Percentiles rank a stretch among this genome's conserved stretches.
These are phyloP conservation scores for Phytopythium chamaehyphon DNA, from an alignment of 352 stramenopile species.

Conservation along the genomic window DNA sequence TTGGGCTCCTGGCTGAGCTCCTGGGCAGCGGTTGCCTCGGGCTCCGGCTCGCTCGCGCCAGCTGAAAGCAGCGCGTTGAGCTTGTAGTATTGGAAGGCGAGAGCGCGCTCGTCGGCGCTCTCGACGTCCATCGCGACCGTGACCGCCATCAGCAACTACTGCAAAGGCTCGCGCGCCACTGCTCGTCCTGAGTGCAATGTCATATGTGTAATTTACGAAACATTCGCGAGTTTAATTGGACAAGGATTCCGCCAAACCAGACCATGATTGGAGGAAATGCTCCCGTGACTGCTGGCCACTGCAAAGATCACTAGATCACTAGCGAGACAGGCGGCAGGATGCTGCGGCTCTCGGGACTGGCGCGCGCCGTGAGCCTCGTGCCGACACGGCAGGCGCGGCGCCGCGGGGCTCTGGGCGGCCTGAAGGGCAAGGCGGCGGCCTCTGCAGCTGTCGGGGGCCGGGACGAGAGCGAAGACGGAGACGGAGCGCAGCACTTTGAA, in stretches of 20 bases:
- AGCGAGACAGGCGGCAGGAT: constrained; percentile 17
- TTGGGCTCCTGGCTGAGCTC: not conserved
- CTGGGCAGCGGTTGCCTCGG: not conserved
- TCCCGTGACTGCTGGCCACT: too few species aligned
- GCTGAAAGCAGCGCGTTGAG: not conserved
- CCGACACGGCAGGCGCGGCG: constrained; percentile 28
- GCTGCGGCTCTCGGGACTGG: constrained; percentile 51
- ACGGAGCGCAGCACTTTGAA: constrained; percentile 38
- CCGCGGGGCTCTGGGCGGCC: constrained; percentile 11
- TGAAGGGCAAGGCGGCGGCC: constrained; percentile 15
- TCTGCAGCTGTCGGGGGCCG: constrained; percentile 11
- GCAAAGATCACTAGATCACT: too few species aligned
- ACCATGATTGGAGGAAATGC: not conserved
- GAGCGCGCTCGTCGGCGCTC: not conserved
- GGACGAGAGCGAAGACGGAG: constrained; percentile 27
- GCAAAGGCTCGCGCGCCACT: too few species aligned
- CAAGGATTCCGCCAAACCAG: too few species aligned
- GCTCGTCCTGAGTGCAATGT: too few species aligned
- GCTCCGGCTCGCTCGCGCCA: not conserved
- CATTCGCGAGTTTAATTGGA: too few species aligned
- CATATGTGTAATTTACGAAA: too few species aligned
- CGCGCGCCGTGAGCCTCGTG: constrained; percentile 39
- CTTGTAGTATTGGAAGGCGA: constrained; percentile 3
- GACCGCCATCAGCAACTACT: too few species aligned
- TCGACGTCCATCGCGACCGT: too few species aligned